These are phyloP conservation scores for Corrigiola litoralis DNA, from an alignment of 179 eudicot genomes.

Conservation along the genomic window DNA sequence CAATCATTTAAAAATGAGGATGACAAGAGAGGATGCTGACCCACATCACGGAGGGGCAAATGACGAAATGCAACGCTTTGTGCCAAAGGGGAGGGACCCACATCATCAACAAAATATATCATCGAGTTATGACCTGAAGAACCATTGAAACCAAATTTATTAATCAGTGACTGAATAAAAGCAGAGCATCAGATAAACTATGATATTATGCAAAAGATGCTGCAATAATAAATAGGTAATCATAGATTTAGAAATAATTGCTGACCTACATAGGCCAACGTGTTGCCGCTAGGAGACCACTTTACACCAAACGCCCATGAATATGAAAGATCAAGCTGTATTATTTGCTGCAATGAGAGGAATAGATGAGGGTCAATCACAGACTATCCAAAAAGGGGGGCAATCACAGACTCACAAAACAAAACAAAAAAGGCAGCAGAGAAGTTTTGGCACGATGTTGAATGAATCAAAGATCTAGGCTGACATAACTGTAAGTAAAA, in stretches of 20 bases:
- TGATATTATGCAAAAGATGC: neutral
- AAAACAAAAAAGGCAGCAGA: neutral
- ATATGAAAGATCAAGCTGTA: conserved; percentile 96
- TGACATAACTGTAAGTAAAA: neutral
- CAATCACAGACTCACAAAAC: neutral
- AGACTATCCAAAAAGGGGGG: neutral
- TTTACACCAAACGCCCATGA: conserved; percentile 96
- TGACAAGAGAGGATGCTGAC: conserved; percentile 89
- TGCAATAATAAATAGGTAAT: neutral
- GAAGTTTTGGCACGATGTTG: neutral
- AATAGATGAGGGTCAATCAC: neutral
- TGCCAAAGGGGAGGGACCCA: conserved; percentile 96
- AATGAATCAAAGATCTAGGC: neutral
- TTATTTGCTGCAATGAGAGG: conserved; percentile 65
- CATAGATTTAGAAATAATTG: conserved; percentile 9
- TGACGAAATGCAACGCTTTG: conserved; percentile 92
- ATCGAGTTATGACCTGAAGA: conserved; percentile 91
- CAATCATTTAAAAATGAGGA: conserved; percentile 8
- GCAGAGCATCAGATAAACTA: neutral
- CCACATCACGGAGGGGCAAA: conserved; percentile 99
- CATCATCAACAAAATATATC: conserved; percentile 96
- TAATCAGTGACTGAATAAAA: neutral
- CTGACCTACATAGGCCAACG: conserved; percentile 97
- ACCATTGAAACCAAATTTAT: neutral
- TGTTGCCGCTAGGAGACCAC: conserved; percentile 98